Conservation (phyloP, 2,329 filamentous ascomycete genomes). For the Fusarium virguliforme region DNA sequence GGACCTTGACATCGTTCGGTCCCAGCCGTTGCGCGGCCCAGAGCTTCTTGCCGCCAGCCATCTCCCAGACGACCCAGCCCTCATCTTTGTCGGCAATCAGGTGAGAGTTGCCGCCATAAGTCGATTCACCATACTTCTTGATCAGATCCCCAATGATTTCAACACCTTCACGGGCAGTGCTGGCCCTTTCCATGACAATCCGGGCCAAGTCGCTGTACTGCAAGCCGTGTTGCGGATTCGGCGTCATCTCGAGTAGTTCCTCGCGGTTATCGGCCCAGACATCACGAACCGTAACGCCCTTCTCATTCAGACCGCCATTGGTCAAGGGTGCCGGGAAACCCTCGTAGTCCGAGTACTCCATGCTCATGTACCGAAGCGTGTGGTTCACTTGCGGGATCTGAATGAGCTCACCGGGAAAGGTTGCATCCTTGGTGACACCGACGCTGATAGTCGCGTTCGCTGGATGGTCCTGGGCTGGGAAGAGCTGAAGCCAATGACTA, state of each 20-base stretch:
- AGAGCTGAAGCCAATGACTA: conserved; percentile 64
- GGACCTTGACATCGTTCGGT: conserved; percentile 42
- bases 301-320: conserved; percentile 46
- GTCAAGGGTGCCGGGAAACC: conserved; percentile 45
- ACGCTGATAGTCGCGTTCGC: conserved; percentile 59
- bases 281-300: conserved; percentile 45
- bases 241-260: conserved; percentile 46
- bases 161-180: conserved; percentile 42
- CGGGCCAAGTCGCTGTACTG: conserved; percentile 49
- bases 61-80: conserved; percentile 48
- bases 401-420: conserved; percentile 44
- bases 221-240: conserved; percentile 41
- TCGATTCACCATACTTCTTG: conserved; percentile 41
- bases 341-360: conserved; percentile 49
- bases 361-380: conserved; percentile 46
- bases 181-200: conserved; percentile 47
- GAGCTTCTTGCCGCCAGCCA: conserved; percentile 45
- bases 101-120: conserved; percentile 47
- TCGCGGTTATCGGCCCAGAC: conserved; percentile 48
- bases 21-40: conserved; percentile 48
- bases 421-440: conserved; percentile 43
- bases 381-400: conserved; percentile 46
- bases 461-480: conserved; percentile 59
- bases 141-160: conserved; percentile 42
- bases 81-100: conserved; percentile 47